Evolutionary conservation across 106 monocot genomes (phyloP).

Genomic region (Narthecium ossifragum): DNA sequence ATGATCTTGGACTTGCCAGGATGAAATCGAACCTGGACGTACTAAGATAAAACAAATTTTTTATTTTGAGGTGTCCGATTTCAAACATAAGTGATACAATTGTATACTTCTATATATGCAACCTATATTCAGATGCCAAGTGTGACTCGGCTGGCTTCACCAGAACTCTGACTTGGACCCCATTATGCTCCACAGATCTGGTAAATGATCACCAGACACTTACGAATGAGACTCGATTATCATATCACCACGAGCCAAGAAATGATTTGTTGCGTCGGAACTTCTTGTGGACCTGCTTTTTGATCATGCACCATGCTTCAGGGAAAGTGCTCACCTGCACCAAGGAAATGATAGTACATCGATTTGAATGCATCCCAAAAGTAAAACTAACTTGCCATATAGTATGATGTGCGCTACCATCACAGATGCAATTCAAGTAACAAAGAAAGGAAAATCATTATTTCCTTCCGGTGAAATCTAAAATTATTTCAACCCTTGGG

Average conservation of each 20-base stretch:
- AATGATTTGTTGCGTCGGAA: constrained; percentile 20
- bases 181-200: too few species aligned
- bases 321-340: constrained; percentile 76
- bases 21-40: too few species aligned
- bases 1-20: too few species aligned
- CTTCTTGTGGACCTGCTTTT: constrained; percentile 63
- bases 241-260: constrained; percentile 10
- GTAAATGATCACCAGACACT: too few species aligned
- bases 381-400: not conserved
- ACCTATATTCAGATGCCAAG: too few species aligned
- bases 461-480: not conserved
- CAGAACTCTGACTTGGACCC: too few species aligned
- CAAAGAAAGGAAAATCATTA: not conserved
- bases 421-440: not conserved
- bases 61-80: too few species aligned
- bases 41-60: too few species aligned
- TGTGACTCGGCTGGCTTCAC: too few species aligned
- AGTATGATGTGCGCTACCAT: not conserved
- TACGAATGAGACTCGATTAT: too few species aligned
- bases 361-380: not conserved
- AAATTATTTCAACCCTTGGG: not conserved
- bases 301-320: constrained; percentile 72
- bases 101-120: too few species aligned
- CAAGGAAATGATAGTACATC: not conserved
- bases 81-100: too few species aligned